Evolutionary conservation across 1,284 basidiomycete genomes (phyloP), one percentile per base, ranked within the genome.

Genomic region (Marasmius tenuissimus): DNA sequence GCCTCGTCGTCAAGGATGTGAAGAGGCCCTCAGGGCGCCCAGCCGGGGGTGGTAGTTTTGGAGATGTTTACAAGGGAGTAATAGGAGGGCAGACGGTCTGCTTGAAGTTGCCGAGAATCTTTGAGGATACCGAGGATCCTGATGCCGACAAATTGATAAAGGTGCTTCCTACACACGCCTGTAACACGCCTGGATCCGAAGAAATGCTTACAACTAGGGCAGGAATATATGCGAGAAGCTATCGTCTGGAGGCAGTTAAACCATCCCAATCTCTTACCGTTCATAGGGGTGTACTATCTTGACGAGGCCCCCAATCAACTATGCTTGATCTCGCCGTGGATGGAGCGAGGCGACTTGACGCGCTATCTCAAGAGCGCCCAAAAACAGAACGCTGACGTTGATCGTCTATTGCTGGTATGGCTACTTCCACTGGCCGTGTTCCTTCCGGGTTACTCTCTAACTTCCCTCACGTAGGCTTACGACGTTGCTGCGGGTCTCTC

Each of bases 291-390:
- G n/a, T 54, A 54, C 52, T 54, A 54, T 8, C 33, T 54, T 2
- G 34, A 54, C 16, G 9, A 35, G 8, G 20, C 7, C 12, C 34
- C 34, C 18, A 35, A 38, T 18, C 52, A 54, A 35, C 20, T 49
- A 18, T 49, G 48, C 39, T 27, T 57, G 11, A 22, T 51, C 75
- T 10, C 72, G 10, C 48, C 71, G 3, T 79, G 73, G 67, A 75
- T 75, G 69, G 67, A 66, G 35, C 70, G 73, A 49, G 77, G 78
- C 7, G 71, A 74, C 58, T 63, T 80, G 39, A 65, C 59, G 11
- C 38, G 62, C 3, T 71, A 70, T 65, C 63, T 80, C 34, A 59
- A 49, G 18, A 45, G 22, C 9, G 50, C 60, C 34, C 56, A 2
- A 27, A 27, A 4, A 69, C 3, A 11, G 14, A 12, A 33, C 22